Evolutionary conservation across 306 rosid genomes (phyloP).

Genomic region (Sicyos edulis): DNA sequence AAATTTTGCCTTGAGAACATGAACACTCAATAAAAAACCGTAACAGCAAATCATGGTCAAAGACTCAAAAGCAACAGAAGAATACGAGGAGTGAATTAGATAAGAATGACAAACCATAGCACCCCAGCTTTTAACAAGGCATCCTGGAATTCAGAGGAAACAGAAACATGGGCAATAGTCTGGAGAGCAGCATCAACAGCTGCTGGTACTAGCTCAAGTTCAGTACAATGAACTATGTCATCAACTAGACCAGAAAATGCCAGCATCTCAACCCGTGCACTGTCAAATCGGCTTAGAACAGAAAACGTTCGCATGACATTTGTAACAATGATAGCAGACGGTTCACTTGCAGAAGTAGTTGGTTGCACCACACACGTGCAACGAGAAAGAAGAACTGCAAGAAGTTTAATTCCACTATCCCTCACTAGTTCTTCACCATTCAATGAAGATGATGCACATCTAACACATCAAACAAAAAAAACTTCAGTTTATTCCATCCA

Average conservation of each 20-base stretch:
- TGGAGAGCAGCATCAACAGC: constrained; percentile 88
- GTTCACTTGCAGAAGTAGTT: constrained; percentile 82
- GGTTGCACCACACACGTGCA: constrained; percentile 95
- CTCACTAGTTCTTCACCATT: constrained; percentile 98
- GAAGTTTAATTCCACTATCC: constrained; percentile 93
- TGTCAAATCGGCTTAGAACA: constrained; percentile 81
- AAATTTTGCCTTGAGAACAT: neutral
- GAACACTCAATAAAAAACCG: neutral
- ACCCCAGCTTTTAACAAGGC: constrained; percentile 86
- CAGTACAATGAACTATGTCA: constrained; percentile 93
- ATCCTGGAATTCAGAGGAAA: constrained; percentile 79
- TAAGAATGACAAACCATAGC: constrained; percentile 56
- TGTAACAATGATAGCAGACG: constrained; percentile 84
- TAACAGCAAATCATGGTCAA: neutral
- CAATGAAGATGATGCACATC: constrained; percentile 89
- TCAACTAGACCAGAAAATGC: constrained; percentile 76
- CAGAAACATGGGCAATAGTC: constrained; percentile 84
- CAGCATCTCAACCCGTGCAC: constrained; percentile 84
- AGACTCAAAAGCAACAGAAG: neutral
- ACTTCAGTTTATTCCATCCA: constrained; percentile 21
- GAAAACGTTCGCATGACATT: constrained; percentile 83
- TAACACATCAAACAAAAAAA: constrained; percentile 27
- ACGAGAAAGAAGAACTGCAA: constrained; percentile 92
- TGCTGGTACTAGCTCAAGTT: constrained; percentile 82
- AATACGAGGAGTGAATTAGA: neutral